Percentiles rank a stretch among this genome's conserved stretches.
Evolutionary conservation across 305 asterid genomes (phyloP).

Genomic region (Fraxinus dipetala): DNA sequence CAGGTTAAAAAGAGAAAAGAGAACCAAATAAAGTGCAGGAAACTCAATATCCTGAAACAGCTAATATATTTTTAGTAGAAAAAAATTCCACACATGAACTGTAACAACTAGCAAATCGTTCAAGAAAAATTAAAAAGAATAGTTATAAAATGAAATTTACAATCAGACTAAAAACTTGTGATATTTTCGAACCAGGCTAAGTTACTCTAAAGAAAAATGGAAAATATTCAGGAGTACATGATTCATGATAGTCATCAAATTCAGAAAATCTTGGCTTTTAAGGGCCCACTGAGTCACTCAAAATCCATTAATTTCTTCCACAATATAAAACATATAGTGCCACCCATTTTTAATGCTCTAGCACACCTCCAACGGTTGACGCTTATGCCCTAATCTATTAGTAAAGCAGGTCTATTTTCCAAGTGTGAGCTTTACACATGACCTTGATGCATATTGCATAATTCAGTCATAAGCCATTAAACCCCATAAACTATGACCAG

Average conservation of each 20-base stretch:
- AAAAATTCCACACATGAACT: neutral
- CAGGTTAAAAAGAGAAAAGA: neutral
- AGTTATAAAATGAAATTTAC: neutral
- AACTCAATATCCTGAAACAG: neutral
- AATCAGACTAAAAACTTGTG: neutral
- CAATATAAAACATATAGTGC: neutral
- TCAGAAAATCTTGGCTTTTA: neutral
- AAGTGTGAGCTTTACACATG: neutral
- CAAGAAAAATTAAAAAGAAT: neutral
- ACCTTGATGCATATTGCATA: constrained; percentile 2
- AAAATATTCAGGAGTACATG: neutral
- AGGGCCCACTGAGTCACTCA: neutral
- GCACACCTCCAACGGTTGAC: neutral
- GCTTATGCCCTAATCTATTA: neutral
- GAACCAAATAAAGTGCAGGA: neutral
- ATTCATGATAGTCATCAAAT: neutral
- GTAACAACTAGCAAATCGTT: neutral
- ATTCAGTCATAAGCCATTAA: neutral
- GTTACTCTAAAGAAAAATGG: neutral
- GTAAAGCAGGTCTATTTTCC: neutral
- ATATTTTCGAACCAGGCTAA: neutral
- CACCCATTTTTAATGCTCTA: neutral
- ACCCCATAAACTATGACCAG: constrained; percentile 3
- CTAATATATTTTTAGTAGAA: neutral
- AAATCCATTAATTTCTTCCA: neutral